A percentile compares a stretch with the other conserved stretches of the same genome.
phyloP scores from a whole-genome alignment of 2,329 filamentous ascomycete genomes.

The Cytospora chrysosperma region DNA sequence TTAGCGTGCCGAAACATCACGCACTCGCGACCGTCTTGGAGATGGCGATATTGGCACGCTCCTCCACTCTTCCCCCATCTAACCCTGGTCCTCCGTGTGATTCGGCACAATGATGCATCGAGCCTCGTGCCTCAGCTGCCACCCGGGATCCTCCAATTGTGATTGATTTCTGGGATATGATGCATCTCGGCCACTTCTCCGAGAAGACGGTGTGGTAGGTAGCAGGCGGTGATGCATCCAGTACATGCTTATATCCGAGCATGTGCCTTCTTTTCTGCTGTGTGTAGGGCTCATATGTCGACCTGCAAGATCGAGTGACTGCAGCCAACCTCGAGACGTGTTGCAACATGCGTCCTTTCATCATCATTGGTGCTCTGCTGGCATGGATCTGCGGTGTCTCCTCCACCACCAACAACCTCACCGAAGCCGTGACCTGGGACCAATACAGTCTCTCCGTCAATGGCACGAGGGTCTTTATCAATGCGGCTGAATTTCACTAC shows the following conservation, averaged over 20 bases:
- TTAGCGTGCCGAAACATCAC: neutral
- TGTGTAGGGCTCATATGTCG: neutral
- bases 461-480: slow-evolving; percentile 33
- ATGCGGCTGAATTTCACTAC: slow-evolving; percentile 52
- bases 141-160: neutral
- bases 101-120: slow-evolving; percentile 22
- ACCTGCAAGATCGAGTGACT: neutral
- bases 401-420: slow-evolving; percentile 42
- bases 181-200: neutral
- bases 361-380: slow-evolving; percentile 13
- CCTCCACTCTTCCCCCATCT: neutral
- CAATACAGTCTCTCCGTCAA: slow-evolving; percentile 50
- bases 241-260: neutral
- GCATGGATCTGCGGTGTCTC: slow-evolving; percentile 26
- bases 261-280: neutral
- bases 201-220: neutral
- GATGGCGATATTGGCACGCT: neutral
- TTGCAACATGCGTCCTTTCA: slow-evolving; percentile 20
- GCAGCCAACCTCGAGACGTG: neutral
- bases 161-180: neutral
- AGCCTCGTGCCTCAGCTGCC: neutral
- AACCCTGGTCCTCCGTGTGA: neutral
- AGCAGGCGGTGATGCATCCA: neutral
- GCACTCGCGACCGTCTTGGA: neutral
- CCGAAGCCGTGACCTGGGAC: slow-evolving; percentile 50